Percentiles rank a stretch among this genome's conserved stretches.
phyloP scores from a whole-genome alignment of 31 red algal species.

The Asparagopsis taxiformis region DNA sequence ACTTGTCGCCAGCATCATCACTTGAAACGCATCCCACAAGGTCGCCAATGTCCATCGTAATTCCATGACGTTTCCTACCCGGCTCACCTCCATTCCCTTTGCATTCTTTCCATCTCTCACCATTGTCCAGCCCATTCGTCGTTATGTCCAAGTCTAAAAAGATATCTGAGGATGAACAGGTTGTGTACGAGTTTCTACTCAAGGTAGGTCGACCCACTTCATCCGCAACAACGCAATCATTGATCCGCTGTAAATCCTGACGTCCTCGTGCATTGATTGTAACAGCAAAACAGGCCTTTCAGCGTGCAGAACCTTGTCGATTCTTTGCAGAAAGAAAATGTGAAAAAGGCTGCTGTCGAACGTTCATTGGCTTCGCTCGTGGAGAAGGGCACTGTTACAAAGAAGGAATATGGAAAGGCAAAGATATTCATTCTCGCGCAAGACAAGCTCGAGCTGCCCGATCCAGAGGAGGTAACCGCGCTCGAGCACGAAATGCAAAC shows the following conservation, averaged over 20 bases:
- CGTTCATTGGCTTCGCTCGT: slow-evolving; percentile 82
- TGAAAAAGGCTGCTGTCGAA: slow-evolving; percentile 93
- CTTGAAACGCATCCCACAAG: too few species aligned
- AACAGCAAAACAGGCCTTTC: slow-evolving; percentile 80
- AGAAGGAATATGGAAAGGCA: slow-evolving; percentile 98
- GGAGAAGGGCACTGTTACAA: slow-evolving; percentile 59
- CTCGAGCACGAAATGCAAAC: slow-evolving; percentile 57
- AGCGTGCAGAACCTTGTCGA: slow-evolving; percentile 94
- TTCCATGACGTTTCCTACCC: too few species aligned
- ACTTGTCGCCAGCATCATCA: too few species aligned
- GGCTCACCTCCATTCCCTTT: too few species aligned
- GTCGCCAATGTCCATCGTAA: too few species aligned
- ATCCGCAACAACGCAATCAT: too few species aligned
- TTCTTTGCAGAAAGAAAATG: slow-evolving; percentile 57
- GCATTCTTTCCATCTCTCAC: too few species aligned
- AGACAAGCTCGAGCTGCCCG: slow-evolving; percentile 76
- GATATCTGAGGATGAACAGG: slow-evolving; percentile 9
- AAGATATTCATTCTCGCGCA: slow-evolving; percentile 90
- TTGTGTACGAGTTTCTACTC: slow-evolving; percentile 20
- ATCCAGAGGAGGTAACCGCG: slow-evolving; percentile 49
- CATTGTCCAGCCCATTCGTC: too few species aligned
- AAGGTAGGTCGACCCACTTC: slow-evolving; percentile 1
- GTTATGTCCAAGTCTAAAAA: slow-evolving; percentile 40
- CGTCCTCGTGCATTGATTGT: too few species aligned
- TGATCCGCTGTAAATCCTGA: too few species aligned